These are phyloP conservation scores for Quercus agrifolia DNA, from an alignment of 306 rosid genomes.

Conservation along the genomic window DNA sequence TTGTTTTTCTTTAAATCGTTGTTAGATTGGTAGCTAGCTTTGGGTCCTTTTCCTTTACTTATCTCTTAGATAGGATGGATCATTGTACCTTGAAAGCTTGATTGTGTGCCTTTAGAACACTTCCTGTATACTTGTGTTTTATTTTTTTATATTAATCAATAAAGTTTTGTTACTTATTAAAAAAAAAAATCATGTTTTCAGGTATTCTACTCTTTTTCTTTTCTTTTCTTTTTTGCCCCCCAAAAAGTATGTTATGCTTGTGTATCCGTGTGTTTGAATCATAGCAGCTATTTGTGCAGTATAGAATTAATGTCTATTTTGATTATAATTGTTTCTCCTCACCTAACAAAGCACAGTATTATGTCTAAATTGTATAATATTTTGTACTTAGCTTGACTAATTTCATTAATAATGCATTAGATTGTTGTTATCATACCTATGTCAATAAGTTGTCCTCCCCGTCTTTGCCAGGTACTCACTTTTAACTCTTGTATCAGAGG, in stretches of 20 bases:
- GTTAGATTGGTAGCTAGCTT: no score
- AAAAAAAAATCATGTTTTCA: not conserved
- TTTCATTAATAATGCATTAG: not conserved
- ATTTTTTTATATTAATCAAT: no score
- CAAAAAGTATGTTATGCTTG: not conserved
- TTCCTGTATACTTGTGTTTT: no score
- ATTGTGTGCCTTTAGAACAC: no score
- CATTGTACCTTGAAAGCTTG: no score
- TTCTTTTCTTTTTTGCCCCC: no score
- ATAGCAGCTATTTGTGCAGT: not conserved
- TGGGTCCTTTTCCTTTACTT: no score
- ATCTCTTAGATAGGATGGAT: no score
- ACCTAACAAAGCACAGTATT: not conserved
- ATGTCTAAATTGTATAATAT: not conserved
- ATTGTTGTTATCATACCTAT: not conserved
- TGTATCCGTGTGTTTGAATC: not conserved
- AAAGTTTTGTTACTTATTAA: no score
- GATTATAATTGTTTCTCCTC: not conserved
- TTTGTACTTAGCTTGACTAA: not conserved
- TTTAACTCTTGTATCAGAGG: constrained; percentile 91
- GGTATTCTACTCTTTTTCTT: not conserved
- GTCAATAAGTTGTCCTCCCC: constrained; percentile 8
- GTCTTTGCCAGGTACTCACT: constrained; percentile 80
- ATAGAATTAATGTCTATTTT: not conserved
- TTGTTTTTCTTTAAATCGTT: no score